A percentile compares a stretch with the other conserved stretches of the same genome.
phyloP scores from a whole-genome alignment of 257 asterid genomes.

The Perilla frutescens region DNA sequence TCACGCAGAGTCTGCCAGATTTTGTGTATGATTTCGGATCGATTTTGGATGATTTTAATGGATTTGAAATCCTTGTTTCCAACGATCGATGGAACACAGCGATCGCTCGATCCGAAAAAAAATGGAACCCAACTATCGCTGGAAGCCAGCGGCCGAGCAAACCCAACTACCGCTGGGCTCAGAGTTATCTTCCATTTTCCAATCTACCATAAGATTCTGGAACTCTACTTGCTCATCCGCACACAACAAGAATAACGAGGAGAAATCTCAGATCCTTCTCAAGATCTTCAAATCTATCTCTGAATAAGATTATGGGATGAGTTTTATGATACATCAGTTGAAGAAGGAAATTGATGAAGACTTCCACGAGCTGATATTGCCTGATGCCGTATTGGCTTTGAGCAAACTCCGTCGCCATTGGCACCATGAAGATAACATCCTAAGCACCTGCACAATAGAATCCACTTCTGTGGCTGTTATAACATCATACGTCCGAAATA shows the following conservation, averaged over 20 bases:
- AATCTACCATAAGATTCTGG: background rate
- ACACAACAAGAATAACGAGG: background rate
- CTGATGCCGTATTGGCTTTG: background rate
- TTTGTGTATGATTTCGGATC: no score
- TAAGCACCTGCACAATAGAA: background rate
- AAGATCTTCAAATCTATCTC: background rate
- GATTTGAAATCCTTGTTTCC: no score
- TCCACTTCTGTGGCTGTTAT: background rate
- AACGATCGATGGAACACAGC: no score
- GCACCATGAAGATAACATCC: background rate
- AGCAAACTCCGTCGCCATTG: background rate
- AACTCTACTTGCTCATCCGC: background rate
- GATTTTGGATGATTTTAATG: no score
- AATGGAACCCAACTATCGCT: no score
- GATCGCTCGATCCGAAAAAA: no score
- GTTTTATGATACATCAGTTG: background rate
- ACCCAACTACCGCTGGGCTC: no score
- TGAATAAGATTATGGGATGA: no score
- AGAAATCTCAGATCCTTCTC: conserved; percentile 21
- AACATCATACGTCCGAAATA: background rate
- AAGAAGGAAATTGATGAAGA: conserved; percentile 15
- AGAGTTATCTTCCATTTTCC: no score
- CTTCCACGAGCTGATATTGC: background rate
- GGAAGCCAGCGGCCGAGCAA: no score
- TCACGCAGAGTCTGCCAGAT: no score